These are phyloP conservation scores for Coemansia pectinata DNA, from an alignment of 192 early-diverging fungal species.

Conservation along the genomic window DNA sequence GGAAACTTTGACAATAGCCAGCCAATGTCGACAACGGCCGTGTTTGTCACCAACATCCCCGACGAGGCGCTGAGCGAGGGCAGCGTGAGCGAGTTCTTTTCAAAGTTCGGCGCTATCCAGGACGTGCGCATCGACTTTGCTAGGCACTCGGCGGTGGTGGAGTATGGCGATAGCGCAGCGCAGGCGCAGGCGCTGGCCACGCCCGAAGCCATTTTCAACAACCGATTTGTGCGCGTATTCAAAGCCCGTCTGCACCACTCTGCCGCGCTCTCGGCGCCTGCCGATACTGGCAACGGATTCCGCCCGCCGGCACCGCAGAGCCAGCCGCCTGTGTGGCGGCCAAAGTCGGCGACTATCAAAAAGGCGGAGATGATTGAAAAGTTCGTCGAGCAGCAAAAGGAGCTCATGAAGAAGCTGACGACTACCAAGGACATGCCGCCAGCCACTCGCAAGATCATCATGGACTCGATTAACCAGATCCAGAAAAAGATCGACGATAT, in stretches of 20 bases:
- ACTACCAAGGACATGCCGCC: constrained; percentile 40
- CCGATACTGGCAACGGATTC: not conserved
- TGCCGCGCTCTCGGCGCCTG: not conserved
- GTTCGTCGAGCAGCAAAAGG: constrained; percentile 51
- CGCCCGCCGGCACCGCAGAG: not conserved
- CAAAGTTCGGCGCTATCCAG: constrained; percentile 27
- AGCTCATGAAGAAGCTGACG: constrained; percentile 47
- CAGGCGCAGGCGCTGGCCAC: constrained; percentile 33
- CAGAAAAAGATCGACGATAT: constrained; percentile 39
- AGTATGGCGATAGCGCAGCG: constrained; percentile 19
- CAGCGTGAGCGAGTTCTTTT: constrained; percentile 31
- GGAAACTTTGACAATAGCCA: not conserved
- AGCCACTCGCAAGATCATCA: constrained; percentile 52
- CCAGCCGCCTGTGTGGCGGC: constrained; percentile 32
- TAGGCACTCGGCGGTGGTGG: constrained; percentile 26
- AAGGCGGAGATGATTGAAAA: constrained; percentile 51
- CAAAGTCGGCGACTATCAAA: constrained; percentile 48
- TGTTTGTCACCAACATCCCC: constrained; percentile 46
- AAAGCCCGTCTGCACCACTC: constrained; percentile 12
- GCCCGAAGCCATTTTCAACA: constrained; percentile 48
- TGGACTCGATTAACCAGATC: constrained; percentile 54
- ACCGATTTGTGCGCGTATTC: constrained; percentile 43
- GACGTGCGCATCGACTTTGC: constrained; percentile 21
- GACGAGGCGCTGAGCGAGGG: constrained; percentile 23
- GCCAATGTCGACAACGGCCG: constrained; percentile 21